These are phyloP conservation scores for Rutstroemia sydowiana DNA, from an alignment of 2,329 filamentous ascomycete genomes.

Conservation along the genomic window DNA sequence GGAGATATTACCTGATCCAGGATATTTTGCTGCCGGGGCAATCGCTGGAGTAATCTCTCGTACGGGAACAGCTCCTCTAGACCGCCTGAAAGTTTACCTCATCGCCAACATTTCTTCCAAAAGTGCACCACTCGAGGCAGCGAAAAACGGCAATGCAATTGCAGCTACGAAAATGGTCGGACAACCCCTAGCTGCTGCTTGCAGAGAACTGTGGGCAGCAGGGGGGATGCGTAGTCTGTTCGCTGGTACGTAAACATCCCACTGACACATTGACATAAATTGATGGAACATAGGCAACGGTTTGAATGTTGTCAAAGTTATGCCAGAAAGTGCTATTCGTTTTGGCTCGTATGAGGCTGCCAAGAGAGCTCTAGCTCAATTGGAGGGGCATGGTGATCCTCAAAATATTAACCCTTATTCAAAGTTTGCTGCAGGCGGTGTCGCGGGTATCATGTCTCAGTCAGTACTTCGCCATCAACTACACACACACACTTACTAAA, in stretches of 20 bases:
- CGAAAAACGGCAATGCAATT: conserved; percentile 62
- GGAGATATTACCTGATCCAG: conserved; percentile 61
- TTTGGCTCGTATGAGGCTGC: conserved; percentile 96
- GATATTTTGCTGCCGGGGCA: conserved; percentile 96
- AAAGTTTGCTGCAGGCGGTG: conserved; percentile 83
- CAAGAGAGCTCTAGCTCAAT: conserved; percentile 74
- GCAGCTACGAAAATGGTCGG: conserved; percentile 58
- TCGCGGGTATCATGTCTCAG: conserved; percentile 92
- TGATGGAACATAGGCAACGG: conserved; percentile 64
- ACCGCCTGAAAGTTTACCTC: conserved; percentile 94
- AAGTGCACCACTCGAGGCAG: conserved; percentile 53
- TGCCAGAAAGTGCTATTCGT: conserved; percentile 97
- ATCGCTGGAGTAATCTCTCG: conserved; percentile 90
- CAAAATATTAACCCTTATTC: conserved; percentile 73
- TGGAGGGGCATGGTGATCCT: conserved; percentile 84
- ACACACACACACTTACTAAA: conserved; percentile 10
- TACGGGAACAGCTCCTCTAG: conserved; percentile 90
- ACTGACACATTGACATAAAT: not conserved
- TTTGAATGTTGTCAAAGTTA: conserved; percentile 93
- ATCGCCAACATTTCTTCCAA: conserved; percentile 75
- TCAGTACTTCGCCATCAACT: conserved; percentile 36
- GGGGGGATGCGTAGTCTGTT: conserved; percentile 87
- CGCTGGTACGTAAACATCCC: conserved; percentile 56
- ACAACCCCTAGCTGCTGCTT: conserved; percentile 63
- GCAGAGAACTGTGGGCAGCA: conserved; percentile 72